A percentile compares a stretch with the other conserved stretches of the same genome.
Conservation (phyloP, 345 rosid species). For the Cardamine chenopodiifolia region DNA sequence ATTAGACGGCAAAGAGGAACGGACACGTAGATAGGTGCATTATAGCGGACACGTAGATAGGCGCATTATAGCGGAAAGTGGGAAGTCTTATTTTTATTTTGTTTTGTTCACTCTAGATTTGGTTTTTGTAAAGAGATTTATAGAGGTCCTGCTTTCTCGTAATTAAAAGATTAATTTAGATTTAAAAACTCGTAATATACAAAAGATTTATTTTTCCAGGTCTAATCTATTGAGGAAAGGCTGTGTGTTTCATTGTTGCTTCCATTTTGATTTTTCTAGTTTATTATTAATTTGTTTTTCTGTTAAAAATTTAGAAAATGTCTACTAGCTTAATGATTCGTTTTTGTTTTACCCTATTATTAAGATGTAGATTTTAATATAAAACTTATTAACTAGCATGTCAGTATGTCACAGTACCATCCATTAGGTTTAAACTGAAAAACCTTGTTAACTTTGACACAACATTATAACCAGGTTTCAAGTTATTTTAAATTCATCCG, state of each 20-base stretch:
- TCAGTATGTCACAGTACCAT: background rate
- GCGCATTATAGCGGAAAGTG: conserved; percentile 21
- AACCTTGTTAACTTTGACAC: background rate
- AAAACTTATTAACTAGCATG: background rate
- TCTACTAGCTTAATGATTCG: background rate
- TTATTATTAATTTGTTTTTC: background rate
- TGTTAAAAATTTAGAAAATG: background rate
- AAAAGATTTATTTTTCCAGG: background rate
- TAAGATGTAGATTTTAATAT: too few species aligned
- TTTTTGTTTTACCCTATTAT: background rate
- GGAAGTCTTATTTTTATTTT: background rate
- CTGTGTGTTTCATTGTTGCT: background rate
- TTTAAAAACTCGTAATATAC: background rate
- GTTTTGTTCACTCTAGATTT: background rate
- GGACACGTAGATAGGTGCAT: background rate
- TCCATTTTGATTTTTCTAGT: background rate
- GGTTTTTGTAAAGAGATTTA: background rate
- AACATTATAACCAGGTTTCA: background rate
- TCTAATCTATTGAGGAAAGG: conserved; percentile 15
- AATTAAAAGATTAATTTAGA: background rate
- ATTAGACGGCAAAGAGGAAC: background rate
- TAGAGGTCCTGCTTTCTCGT: background rate
- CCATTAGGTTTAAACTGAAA: background rate
- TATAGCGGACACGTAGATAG: background rate
- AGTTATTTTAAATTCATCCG: background rate